These are phyloP conservation scores for Anisodus tanguticus DNA, from an alignment of 257 asterid genomes.

Conservation along the genomic window DNA sequence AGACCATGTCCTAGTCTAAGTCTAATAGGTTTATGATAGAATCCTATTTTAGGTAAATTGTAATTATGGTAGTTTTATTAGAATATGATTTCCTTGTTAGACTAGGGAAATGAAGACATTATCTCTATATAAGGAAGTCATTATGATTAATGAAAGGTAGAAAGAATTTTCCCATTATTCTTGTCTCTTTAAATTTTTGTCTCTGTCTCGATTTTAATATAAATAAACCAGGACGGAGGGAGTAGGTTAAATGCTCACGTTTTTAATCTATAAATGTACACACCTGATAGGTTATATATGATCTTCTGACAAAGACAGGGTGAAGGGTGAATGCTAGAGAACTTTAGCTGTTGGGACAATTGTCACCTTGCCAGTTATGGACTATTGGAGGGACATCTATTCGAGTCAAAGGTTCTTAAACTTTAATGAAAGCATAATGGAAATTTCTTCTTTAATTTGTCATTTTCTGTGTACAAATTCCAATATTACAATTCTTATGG, in stretches of 20 bases:
- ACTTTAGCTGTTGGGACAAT: slow-evolving; percentile 27
- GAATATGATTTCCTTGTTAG: too few relatives aligned
- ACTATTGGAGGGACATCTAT: slow-evolving; percentile 26
- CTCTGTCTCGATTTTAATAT: too few relatives aligned
- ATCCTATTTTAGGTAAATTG: too few relatives aligned
- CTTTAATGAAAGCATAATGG: background rate
- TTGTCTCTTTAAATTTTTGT: too few relatives aligned
- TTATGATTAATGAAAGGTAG: too few relatives aligned
- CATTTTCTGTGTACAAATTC: slow-evolving; percentile 31
- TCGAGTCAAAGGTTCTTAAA: slow-evolving; percentile 25
- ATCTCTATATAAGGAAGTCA: too few relatives aligned
- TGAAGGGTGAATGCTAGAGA: slow-evolving; percentile 27
- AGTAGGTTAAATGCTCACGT: background rate
- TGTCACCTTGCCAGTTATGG: slow-evolving; percentile 34
- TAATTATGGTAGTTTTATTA: too few relatives aligned
- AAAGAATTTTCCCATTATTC: too few relatives aligned
- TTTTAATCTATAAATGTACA: background rate
- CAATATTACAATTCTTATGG: background rate
- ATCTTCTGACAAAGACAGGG: slow-evolving; percentile 27
- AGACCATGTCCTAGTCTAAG: too few relatives aligned
- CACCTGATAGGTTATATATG: slow-evolving; percentile 4
- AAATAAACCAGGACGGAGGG: too few relatives aligned
- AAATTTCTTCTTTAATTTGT: slow-evolving; percentile 26
- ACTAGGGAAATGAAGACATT: too few relatives aligned
- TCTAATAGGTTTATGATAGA: too few relatives aligned